Base-by-base conservation (phyloP, 2,329 filamentous ascomycete genomes). In the Sclerotinia minor region DNA sequence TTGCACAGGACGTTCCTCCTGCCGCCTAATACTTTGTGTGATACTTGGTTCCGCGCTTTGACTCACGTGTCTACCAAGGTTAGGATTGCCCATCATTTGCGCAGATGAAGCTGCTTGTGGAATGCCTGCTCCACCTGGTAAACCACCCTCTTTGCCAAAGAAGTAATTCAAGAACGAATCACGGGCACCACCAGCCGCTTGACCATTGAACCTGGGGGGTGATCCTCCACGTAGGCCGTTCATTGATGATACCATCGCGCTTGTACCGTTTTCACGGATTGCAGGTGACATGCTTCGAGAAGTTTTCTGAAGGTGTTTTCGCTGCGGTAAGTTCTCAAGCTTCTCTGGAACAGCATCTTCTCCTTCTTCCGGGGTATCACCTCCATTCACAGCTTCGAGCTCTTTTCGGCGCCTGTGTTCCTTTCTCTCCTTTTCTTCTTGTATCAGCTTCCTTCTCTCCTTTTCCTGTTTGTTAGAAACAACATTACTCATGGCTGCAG, bases 111-210 rank as follows among this genome's bases (percentile, higher is more conserved):
- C 78, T 70, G 79, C 78, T 72, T 79, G 73, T 75, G 77, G 73
- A 26, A 72, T 69, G 11, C 77, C 77, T 44, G 76, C 67, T 64
- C 82, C 76, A 69, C 81, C 75, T 68, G 83, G 81, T 44, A 83
- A 79, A 50, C 86, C 83, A 58, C 92, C 92, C 70, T 99, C 95
- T 78, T 99, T 98, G 74, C 95, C 94, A 76, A 99, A 99, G 81
- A 99, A 99, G 80, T 99, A 99, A 80, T 94, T 98, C 70, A 99
- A 80, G 83, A 99, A 99, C 0, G 93, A 96, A 80, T 99, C 95
- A 70, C 89, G 87, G 52, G 92, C 87, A 69, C 82, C 85, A 67
- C 89, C 88, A 61, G 85, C 78, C 5, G 82, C 81, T 71, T 87
- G 85, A 35, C 82, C 82, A 71, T 86, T 86, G 71, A 90, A 84